Conservation (phyloP, 345 rosid species). For the Citrus sp. region DNA sequence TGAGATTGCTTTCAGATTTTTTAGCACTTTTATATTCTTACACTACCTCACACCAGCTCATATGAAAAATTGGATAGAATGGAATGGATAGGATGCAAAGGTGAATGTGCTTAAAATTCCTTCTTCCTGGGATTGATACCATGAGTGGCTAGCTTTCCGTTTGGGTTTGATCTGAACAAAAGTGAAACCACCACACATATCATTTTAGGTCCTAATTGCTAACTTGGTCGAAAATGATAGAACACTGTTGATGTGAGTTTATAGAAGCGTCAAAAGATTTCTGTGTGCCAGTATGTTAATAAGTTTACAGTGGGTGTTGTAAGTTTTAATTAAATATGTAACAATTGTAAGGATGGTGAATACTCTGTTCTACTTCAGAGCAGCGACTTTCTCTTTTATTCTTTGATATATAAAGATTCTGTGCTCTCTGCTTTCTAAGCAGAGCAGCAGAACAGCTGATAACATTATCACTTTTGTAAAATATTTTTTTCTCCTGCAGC, state of each 20-base stretch:
- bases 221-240: background rate
- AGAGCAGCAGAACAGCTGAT: background rate
- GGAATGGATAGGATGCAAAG: background rate
- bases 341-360: background rate
- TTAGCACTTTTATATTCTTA: background rate
- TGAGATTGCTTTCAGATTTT: constrained; percentile 31
- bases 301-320: background rate
- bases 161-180: background rate
- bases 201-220: background rate
- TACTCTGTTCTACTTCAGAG: background rate
- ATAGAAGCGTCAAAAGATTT: background rate
- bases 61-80: background rate
- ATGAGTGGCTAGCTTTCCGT: background rate
- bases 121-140: background rate
- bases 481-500: constrained; percentile 42
- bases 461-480: background rate
- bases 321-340: background rate
- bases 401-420: background rate
- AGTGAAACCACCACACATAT: background rate
- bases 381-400: background rate
- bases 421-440: background rate
- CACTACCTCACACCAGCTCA: background rate
- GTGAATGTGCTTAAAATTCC: background rate
- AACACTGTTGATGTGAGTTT: background rate
- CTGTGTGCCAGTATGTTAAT: background rate